Conservation (phyloP, 257 asterid species). For the Nemophila menziesii region DNA sequence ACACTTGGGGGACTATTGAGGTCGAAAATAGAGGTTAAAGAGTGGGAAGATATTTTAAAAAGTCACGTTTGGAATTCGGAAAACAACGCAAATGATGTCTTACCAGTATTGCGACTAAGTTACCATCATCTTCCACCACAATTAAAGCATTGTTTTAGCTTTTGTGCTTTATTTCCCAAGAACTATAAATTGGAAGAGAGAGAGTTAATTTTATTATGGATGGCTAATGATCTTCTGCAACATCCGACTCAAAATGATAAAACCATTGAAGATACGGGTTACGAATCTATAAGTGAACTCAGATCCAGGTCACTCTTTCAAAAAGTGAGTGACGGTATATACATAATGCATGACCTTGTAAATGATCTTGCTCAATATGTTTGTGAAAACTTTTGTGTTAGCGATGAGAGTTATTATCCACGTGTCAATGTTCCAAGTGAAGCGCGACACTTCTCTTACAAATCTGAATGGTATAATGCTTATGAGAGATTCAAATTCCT, state of each 20-base stretch:
- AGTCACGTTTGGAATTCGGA: background rate
- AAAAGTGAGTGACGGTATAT: background rate
- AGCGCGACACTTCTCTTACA: slow-evolving; percentile 34
- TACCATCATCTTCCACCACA: slow-evolving; percentile 18
- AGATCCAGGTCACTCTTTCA: background rate
- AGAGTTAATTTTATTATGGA: slow-evolving; percentile 13
- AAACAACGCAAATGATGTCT: background rate
- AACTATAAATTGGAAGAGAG: slow-evolving; percentile 8
- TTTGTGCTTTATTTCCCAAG: slow-evolving; percentile 21
- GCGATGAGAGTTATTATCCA: slow-evolving; percentile 26
- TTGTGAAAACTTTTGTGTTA: slow-evolving; percentile 38
- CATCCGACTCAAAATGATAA: too few relatives aligned
- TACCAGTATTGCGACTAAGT: slow-evolving; percentile 10
- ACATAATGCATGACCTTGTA: background rate
- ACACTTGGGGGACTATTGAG: slow-evolving; percentile 4
- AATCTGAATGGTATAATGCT: background rate
- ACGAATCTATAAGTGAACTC: background rate
- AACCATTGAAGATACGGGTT: background rate
- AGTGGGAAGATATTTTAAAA: background rate
- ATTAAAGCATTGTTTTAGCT: slow-evolving; percentile 15
- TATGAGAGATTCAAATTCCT: slow-evolving; percentile 24
- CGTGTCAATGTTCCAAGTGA: slow-evolving; percentile 16
- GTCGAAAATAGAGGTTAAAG: slow-evolving; percentile 1
- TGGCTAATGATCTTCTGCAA: slow-evolving; percentile 1
- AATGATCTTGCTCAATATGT: slow-evolving; percentile 9